Percentiles rank a stretch among this genome's conserved stretches.
These are phyloP conservation scores for Waltergamsia citrina DNA, from an alignment of 2,329 filamentous ascomycete species.

Conservation along the genomic window DNA sequence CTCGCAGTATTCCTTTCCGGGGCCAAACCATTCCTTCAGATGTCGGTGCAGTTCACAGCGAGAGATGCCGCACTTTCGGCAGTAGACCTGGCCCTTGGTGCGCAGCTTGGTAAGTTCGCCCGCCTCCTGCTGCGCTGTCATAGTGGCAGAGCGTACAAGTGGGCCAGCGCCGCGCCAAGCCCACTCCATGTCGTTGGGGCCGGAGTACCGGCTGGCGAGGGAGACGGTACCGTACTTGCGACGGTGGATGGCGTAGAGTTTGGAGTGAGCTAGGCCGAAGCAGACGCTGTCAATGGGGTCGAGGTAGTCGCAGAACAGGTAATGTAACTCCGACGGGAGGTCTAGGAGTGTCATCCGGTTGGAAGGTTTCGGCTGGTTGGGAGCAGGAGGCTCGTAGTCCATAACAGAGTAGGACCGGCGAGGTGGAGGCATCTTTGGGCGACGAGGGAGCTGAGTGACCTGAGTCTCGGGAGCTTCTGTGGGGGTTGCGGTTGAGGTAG, in stretches of 20 bases:
- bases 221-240: constrained; percentile 46
- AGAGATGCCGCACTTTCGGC: constrained; percentile 50
- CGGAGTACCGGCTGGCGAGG: constrained; percentile 44
- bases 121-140: constrained; percentile 4
- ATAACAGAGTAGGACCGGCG: constrained; percentile 52
- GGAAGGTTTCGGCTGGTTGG: constrained; percentile 37
- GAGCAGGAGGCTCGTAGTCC: constrained; percentile 40
- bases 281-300: constrained; percentile 57
- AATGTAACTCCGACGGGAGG: constrained; percentile 51
- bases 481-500: constrained; percentile 6
- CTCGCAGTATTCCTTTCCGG: constrained; percentile 48
- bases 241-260: constrained; percentile 49
- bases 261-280: constrained; percentile 46
- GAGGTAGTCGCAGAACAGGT: constrained; percentile 49
- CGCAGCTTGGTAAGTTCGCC: constrained; percentile 33
- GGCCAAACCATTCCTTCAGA: constrained; percentile 49
- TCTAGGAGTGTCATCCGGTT: constrained; percentile 35
- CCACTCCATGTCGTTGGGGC: constrained; percentile 55
- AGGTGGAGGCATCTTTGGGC: constrained; percentile 32
- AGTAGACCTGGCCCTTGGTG: constrained; percentile 50
- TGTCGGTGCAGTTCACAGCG: constrained; percentile 56
- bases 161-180: constrained; percentile 49
- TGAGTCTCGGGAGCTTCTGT: constrained; percentile 10
- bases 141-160: constrained; percentile 23
- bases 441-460: constrained; percentile 12